These are phyloP conservation scores for Starmerella floris DNA, from an alignment of 805 yeast species.

Conservation along the genomic window DNA sequence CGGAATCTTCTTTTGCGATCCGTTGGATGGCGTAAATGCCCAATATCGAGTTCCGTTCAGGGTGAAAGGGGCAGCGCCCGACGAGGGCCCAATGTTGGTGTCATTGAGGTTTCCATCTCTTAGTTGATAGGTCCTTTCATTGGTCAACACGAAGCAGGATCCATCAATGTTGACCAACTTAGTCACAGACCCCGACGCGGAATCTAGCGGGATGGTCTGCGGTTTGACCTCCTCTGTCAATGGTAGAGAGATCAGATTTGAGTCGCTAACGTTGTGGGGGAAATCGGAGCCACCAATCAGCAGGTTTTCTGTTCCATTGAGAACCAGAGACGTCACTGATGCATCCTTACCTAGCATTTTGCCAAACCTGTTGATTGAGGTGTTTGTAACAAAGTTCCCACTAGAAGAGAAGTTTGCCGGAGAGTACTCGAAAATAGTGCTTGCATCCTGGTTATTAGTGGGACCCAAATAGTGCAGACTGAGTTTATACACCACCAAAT, in stretches of 20 bases:
- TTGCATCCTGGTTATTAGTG: slow-evolving; percentile 31
- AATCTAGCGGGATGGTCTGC: neutral
- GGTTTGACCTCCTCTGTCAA: neutral
- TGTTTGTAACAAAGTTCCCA: slow-evolving; percentile 34
- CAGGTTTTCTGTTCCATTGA: slow-evolving; percentile 27
- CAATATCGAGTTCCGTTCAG: slow-evolving; percentile 21
- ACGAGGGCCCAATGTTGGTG: slow-evolving; percentile 17
- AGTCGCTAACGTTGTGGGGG: slow-evolving; percentile 3
- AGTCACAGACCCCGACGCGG: slow-evolving; percentile 23
- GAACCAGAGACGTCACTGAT: slow-evolving; percentile 28
- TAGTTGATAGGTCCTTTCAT: neutral
- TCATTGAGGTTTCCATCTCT: neutral
- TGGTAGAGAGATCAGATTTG: slow-evolving; percentile 5
- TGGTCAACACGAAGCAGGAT: slow-evolving; percentile 22
- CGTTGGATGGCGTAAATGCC: slow-evolving; percentile 22
- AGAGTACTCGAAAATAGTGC: slow-evolving; percentile 59
- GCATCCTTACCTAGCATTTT: slow-evolving; percentile 31
- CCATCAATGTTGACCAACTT: slow-evolving; percentile 38
- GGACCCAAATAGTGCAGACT: slow-evolving; percentile 32
- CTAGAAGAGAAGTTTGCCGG: slow-evolving; percentile 44
- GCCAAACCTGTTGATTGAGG: slow-evolving; percentile 34
- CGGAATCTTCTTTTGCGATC: neutral
- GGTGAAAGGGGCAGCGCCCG: slow-evolving; percentile 13
- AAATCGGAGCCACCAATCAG: slow-evolving; percentile 40
- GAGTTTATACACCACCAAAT: slow-evolving; percentile 61